Evolutionary conservation across 306 rosid species (phyloP).

Genomic region (Cucumis hystrix): DNA sequence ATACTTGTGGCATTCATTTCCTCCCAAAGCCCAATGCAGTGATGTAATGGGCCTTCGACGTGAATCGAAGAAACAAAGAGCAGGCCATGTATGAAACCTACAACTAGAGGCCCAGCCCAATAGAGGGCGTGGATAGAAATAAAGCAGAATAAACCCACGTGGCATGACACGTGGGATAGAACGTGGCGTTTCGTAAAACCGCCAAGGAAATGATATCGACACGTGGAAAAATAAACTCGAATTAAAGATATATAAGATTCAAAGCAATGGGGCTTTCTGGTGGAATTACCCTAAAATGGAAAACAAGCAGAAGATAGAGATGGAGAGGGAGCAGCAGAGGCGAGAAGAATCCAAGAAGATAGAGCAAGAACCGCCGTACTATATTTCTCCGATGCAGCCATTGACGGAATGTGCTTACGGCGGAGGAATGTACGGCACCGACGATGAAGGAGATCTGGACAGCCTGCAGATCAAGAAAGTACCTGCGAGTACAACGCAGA

Average conservation of each 20-base stretch:
- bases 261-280: not conserved
- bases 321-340: conserved; percentile 11
- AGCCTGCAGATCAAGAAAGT: conserved; percentile 1
- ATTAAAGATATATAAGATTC: not conserved
- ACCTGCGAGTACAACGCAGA: conserved; percentile 5
- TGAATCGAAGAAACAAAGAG: not conserved
- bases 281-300: not conserved
- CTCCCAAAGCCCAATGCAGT: no score
- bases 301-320: conserved; percentile 2
- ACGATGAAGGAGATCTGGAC: not conserved
- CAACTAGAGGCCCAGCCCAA: not conserved
- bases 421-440: conserved; percentile 60
- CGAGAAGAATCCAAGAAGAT: conserved; percentile 19
- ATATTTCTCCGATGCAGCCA: conserved; percentile 42
- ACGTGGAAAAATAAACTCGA: not conserved
- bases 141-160: not conserved
- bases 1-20: no score
- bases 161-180: not conserved
- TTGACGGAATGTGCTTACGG: conserved; percentile 52
- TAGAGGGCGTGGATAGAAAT: not conserved
- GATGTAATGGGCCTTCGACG: not conserved
- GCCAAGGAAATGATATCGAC: not conserved
- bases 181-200: not conserved
- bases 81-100: not conserved
- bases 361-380: conserved; percentile 9